These are phyloP conservation scores for Cymbopogon flexuosus DNA, from an alignment of 202 grass and related monocot genomes.

Conservation along the genomic window DNA sequence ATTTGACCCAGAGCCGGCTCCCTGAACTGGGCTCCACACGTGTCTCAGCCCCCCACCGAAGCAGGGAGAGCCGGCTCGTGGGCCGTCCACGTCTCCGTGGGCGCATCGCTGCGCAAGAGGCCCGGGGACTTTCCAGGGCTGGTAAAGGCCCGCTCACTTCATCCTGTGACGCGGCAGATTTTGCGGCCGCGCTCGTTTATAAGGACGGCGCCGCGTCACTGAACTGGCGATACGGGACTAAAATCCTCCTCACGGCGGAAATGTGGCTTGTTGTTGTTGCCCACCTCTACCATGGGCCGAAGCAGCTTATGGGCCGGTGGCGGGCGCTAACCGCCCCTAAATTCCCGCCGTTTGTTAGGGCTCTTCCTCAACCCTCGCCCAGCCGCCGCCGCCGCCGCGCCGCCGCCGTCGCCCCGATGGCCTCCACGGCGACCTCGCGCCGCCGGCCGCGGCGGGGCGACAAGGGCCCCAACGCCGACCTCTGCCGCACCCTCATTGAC, in stretches of 20 bases:
- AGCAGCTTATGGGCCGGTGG: neutral
- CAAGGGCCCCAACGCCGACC: constrained; percentile 41
- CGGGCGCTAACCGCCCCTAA: neutral
- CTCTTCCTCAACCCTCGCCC: neutral
- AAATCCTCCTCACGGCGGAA: neutral
- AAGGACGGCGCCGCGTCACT: rapidly evolving
- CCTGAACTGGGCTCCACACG: constrained; percentile 2
- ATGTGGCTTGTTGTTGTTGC: neutral
- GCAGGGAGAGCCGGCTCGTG: constrained; percentile 20
- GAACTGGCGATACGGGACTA: constrained; percentile 18
- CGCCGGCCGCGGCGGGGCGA: constrained; percentile 18
- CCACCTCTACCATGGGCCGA: constrained; percentile 2
- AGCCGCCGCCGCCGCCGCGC: neutral
- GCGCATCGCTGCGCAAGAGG: constrained; percentile 18
- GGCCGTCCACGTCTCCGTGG: constrained; percentile 40
- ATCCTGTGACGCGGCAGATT: rapidly evolving
- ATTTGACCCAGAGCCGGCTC: constrained; percentile 16
- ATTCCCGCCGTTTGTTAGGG: neutral
- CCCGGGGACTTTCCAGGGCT: constrained; percentile 39
- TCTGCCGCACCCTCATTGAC: constrained; percentile 53
- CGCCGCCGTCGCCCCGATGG: neutral
- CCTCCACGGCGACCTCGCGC: constrained; percentile 1
- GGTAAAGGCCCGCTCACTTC: constrained; percentile 34
- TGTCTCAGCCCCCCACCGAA: constrained; percentile 11
- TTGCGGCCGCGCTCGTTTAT: rapidly evolving